A percentile compares a stretch with the other conserved stretches of the same genome.
phyloP scores from a whole-genome alignment of 441 rosid species.

The Macaranga tanarius region DNA sequence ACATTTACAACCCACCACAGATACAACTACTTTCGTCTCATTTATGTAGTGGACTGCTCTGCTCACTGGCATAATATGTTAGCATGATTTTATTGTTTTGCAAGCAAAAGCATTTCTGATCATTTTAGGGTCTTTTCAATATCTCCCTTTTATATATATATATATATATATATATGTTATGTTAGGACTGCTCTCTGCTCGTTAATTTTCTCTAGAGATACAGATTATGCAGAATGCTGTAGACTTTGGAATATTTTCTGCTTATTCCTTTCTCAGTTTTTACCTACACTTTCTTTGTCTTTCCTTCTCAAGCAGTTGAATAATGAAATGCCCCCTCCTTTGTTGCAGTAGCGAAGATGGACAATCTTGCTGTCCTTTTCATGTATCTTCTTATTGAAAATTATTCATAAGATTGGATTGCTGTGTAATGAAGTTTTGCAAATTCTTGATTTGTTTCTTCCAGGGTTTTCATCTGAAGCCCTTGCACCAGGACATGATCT shows the following conservation, averaged over 20 bases:
- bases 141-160: too few species aligned
- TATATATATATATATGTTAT: neutral
- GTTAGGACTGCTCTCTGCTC: neutral
- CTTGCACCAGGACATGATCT: constrained; percentile 51
- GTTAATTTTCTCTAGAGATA: neutral
- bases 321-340: constrained; percentile 2
- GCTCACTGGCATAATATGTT: too few species aligned
- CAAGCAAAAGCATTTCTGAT: neutral
- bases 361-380: neutral
- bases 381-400: neutral
- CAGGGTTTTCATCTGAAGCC: constrained; percentile 73
- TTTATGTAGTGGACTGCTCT: neutral
- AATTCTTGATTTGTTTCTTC: constrained; percentile 17
- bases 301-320: neutral
- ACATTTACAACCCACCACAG: neutral
- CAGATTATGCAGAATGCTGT: neutral
- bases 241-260: neutral
- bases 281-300: neutral
- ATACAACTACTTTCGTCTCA: neutral
- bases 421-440: constrained; percentile 12
- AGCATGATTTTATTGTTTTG: neutral
- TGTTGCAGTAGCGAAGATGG: neutral
- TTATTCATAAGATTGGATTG: neutral
- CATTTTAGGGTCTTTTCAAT: neutral
- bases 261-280: neutral